Evolutionary conservation across 192 early-diverging fungal species (phyloP).

Genomic region (Pecoramyces ruminantium): DNA sequence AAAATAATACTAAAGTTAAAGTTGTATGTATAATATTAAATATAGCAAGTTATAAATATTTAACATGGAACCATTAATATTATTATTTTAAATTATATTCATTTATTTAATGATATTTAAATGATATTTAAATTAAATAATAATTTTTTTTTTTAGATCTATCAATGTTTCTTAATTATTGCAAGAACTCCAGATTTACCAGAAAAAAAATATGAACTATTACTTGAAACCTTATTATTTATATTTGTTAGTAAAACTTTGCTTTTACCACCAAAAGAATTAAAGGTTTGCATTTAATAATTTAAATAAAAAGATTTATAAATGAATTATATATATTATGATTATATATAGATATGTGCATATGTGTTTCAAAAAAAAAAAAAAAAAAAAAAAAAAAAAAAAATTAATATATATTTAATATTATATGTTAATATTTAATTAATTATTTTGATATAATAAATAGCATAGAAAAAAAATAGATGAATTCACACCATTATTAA

Average conservation of each 20-base stretch:
- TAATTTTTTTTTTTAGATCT: slow-evolving; percentile 2
- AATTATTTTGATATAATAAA: slow-evolving; percentile 17
- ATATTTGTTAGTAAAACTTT: neutral
- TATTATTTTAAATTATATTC: too few species aligned
- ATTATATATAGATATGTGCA: too few species aligned
- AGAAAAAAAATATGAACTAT: neutral
- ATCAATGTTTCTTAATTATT: neutral
- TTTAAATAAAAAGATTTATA: neutral
- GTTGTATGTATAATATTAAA: too few species aligned
- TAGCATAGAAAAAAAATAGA: slow-evolving; percentile 16
- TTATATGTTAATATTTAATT: neutral
- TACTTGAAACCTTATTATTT: neutral
- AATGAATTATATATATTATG: too few species aligned
- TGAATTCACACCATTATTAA: slow-evolving; percentile 4
- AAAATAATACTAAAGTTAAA: neutral
- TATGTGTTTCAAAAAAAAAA: too few species aligned
- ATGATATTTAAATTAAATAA: too few species aligned
- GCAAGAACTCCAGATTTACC: neutral
- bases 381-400: too few species aligned
- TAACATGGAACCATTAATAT: too few species aligned
- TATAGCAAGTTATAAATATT: too few species aligned
- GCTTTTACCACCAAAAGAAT: neutral
- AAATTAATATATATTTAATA: too few species aligned
- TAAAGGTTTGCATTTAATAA: slow-evolving; percentile 3
- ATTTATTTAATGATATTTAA: too few species aligned